Evolutionary conservation across 176 grass and related monocot species (phyloP).

Genomic region (Avena insularis): DNA sequence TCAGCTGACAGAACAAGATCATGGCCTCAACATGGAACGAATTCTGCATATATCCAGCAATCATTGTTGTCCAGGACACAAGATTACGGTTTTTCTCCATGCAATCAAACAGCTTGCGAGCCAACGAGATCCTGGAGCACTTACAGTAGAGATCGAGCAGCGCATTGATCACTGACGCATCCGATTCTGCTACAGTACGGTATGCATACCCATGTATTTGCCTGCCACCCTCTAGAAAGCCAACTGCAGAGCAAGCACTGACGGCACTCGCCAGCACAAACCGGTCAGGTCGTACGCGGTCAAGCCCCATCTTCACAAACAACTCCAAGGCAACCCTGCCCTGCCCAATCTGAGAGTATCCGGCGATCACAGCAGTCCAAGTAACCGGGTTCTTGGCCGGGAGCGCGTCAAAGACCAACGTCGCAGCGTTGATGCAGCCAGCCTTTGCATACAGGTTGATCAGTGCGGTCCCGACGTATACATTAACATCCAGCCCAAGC

Average conservation of each 20-base stretch:
- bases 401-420: conserved; percentile 59
- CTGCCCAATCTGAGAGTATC: conserved; percentile 57
- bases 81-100: conserved; percentile 53
- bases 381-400: conserved; percentile 59
- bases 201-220: conserved; percentile 68
- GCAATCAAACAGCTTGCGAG: conserved; percentile 64
- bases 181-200: conserved; percentile 48
- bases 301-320: conserved; percentile 62
- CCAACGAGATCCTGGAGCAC: conserved; percentile 58
- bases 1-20: conserved; percentile 65
- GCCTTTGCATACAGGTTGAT: conserved; percentile 64
- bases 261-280: conserved; percentile 71
- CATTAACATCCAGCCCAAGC: conserved; percentile 46
- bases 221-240: conserved; percentile 64
- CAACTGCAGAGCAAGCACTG: conserved; percentile 63
- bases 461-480: conserved; percentile 62
- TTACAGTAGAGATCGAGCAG: conserved; percentile 78
- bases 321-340: conserved; percentile 46
- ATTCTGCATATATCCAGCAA: conserved; percentile 78
- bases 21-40: conserved; percentile 63
- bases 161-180: conserved; percentile 57
- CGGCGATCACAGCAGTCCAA: conserved; percentile 75
- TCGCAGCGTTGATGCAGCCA: conserved; percentile 55
- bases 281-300: conserved; percentile 49
- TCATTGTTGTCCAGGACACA: conserved; percentile 91